These are phyloP conservation scores for Solanum chacoense DNA, from an alignment of 305 asterid genomes.

Conservation along the genomic window DNA sequence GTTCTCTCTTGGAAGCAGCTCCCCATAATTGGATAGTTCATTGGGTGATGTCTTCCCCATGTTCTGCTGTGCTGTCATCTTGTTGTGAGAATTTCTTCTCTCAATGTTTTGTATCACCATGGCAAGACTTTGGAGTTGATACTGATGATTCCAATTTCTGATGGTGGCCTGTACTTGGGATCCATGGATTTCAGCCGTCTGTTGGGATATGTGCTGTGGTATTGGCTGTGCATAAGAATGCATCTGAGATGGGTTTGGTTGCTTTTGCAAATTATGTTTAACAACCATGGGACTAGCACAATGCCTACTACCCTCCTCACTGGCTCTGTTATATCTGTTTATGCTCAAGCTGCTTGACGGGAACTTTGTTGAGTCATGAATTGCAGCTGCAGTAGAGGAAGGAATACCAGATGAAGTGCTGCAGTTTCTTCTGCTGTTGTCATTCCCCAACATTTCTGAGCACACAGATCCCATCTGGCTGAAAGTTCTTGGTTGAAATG, in stretches of 20 bases:
- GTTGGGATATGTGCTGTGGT: conserved; percentile 16
- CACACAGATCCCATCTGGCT: conserved; percentile 28
- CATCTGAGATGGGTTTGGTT: conserved; percentile 21
- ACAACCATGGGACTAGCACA: conserved; percentile 11
- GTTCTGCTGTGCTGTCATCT: conserved; percentile 13
- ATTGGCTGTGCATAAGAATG: conserved; percentile 20
- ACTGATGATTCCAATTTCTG: conserved; percentile 27
- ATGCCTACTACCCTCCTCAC: conserved; percentile 12
- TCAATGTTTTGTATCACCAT: conserved; percentile 18
- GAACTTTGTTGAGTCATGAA: conserved; percentile 20
- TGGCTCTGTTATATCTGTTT: conserved; percentile 12
- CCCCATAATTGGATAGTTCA: conserved; percentile 17
- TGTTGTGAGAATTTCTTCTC: conserved; percentile 17
- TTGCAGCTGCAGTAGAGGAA: conserved; percentile 18
- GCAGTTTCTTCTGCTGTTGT: conserved; percentile 9
- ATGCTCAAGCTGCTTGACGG: conserved; percentile 21
- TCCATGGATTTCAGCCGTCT: conserved; percentile 13
- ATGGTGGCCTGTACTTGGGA: conserved; percentile 18
- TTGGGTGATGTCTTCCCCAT: conserved; percentile 22
- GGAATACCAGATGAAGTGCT: conserved; percentile 9
- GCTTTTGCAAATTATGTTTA: conserved; percentile 24
- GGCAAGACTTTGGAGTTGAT: conserved; percentile 20
- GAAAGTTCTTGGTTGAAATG: conserved; percentile 17
- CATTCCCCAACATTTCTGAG: conserved; percentile 10
- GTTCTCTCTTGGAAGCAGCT: conserved; percentile 23